Evolutionary conservation across 2,329 filamentous ascomycete species (phyloP).

Genomic region (Fusarium xyrophilum): DNA sequence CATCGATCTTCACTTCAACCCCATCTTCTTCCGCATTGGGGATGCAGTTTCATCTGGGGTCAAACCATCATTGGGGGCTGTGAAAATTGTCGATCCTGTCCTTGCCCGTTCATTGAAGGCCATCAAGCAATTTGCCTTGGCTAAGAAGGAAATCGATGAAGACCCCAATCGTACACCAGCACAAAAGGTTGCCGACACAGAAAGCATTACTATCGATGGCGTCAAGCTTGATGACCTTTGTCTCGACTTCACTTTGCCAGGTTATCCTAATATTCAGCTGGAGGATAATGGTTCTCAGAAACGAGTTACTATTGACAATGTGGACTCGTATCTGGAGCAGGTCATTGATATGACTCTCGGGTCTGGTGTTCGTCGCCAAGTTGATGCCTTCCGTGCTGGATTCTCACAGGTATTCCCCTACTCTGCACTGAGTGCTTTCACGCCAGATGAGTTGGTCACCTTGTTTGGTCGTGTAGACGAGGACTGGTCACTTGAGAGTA

Average conservation of each 20-base stretch:
- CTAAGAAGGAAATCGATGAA: slow-evolving; percentile 82
- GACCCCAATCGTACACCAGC: slow-evolving; percentile 68
- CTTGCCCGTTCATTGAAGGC: slow-evolving; percentile 85
- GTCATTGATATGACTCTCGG: slow-evolving; percentile 92
- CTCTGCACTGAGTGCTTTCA: slow-evolving; percentile 89
- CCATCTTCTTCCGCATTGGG: slow-evolving; percentile 95
- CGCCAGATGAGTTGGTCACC: slow-evolving; percentile 91
- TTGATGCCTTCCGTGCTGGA: slow-evolving; percentile 87
- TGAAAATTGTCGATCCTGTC: slow-evolving; percentile 87
- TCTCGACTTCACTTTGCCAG: slow-evolving; percentile 93
- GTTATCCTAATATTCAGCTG: slow-evolving; percentile 86
- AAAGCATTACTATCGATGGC: slow-evolving; percentile 75
- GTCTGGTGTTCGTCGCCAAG: slow-evolving; percentile 84
- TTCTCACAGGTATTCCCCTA: slow-evolving; percentile 98
- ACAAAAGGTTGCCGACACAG: slow-evolving; percentile 74
- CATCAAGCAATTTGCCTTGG: slow-evolving; percentile 84
- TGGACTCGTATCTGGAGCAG: slow-evolving; percentile 85
- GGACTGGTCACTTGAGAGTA: slow-evolving; percentile 97
- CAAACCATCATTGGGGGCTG: slow-evolving; percentile 83
- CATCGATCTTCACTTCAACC: slow-evolving; percentile 96
- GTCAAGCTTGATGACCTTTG: slow-evolving; percentile 84
- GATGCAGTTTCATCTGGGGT: slow-evolving; percentile 69
- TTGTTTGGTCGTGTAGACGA: slow-evolving; percentile 92
- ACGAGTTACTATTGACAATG: slow-evolving; percentile 85
- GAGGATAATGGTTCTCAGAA: slow-evolving; percentile 75